Conservation (phyloP, 129 eudicot species). For the Helichrysum umbraculigerum region DNA sequence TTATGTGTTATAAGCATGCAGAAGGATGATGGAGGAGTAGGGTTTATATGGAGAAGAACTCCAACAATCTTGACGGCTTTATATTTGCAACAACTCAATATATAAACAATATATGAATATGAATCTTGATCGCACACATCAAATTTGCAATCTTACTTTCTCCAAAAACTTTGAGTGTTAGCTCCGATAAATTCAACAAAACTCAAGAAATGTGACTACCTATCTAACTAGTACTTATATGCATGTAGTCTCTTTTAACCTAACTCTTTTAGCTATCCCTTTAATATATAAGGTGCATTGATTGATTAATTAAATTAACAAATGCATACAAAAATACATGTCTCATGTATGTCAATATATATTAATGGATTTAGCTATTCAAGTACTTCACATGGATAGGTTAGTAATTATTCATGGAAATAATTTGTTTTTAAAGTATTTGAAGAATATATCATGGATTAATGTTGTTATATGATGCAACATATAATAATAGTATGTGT, state of each 20-base stretch:
- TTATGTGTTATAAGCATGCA: neutral
- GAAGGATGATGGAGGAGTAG: constrained; percentile 2
- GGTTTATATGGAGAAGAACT: constrained; percentile 30
- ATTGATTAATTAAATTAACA: neutral
- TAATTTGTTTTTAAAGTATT: too few species aligned
- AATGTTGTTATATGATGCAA: too few species aligned
- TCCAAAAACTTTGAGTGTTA: constrained; percentile 31
- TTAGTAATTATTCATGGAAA: too few species aligned
- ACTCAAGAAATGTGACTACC: constrained; percentile 43
- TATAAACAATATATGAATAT: constrained; percentile 19
- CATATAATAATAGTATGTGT: too few species aligned
- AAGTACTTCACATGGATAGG: too few species aligned
- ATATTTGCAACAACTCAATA: constrained; percentile 16
- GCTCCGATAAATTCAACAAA: constrained; percentile 41
- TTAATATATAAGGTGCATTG: constrained; percentile 8
- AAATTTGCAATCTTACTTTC: constrained; percentile 8
- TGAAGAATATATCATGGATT: too few species aligned
- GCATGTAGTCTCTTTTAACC: constrained; percentile 16
- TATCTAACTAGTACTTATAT: neutral
- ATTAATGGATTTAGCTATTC: too few species aligned
- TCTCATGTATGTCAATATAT: too few species aligned
- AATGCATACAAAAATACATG: neutral
- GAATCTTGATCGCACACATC: constrained; percentile 37
- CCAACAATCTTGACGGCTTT: constrained; percentile 41
- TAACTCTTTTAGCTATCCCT: neutral